These are phyloP conservation scores for Dichotomopilus funicola DNA, from an alignment of 2,329 filamentous ascomycete genomes.

Conservation along the genomic window DNA sequence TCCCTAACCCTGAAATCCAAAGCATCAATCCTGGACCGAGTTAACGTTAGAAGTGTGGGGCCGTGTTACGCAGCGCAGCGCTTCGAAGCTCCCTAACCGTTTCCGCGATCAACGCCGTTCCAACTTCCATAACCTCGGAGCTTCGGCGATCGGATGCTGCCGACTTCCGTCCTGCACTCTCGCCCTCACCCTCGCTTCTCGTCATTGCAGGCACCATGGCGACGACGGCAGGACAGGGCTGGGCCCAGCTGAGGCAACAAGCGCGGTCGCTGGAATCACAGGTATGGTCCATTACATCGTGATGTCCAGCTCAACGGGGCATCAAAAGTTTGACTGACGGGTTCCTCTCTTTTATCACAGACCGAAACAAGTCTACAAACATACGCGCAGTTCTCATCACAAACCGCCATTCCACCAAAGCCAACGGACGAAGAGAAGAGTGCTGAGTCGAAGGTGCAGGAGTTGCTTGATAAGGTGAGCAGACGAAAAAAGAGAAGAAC, in stretches of 20 bases:
- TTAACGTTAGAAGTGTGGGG: no score
- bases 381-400: conserved; percentile 86
- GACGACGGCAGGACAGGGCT: conserved; percentile 45
- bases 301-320: not conserved
- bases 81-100: no score
- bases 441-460: conserved; percentile 74
- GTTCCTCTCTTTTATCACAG: conserved; percentile 38
- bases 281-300: conserved; percentile 41
- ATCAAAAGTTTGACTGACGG: not conserved
- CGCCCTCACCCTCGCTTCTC: conserved; percentile 5
- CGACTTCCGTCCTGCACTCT: not conserved
- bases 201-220: conserved; percentile 20
- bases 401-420: conserved; percentile 71
- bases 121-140: not conserved
- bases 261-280: conserved; percentile 83
- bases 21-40: no score
- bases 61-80: no score
- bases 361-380: conserved; percentile 77
- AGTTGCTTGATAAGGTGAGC: conserved; percentile 72
- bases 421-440: conserved; percentile 77
- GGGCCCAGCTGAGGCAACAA: conserved; percentile 92
- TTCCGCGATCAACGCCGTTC: no score
- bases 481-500: not conserved
- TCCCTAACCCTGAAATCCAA: no score
- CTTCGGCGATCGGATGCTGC: conserved; percentile 10